Percentiles rank a stretch among this genome's conserved stretches.
Conservation (phyloP, 176 grass and related monocot species). For the Avena atlantica region DNA sequence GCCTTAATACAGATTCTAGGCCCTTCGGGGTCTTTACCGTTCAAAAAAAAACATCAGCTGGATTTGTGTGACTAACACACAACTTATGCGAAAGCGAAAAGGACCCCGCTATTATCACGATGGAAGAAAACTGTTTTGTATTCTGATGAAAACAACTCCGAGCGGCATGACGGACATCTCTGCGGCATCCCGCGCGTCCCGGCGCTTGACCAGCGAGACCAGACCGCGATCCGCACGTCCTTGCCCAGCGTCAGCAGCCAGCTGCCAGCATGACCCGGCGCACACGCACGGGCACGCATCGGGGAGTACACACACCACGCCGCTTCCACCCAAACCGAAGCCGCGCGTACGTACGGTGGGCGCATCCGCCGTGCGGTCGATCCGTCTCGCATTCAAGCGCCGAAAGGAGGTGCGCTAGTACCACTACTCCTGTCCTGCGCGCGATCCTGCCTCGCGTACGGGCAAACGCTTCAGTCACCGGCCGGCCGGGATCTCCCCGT, state of each 20-base stretch:
- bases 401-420: not conserved
- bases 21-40: too few relatives aligned
- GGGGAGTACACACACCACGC: too few relatives aligned
- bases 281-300: not conserved
- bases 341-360: too few relatives aligned
- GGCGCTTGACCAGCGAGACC: slow-evolving; percentile 18
- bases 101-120: too few relatives aligned
- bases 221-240: not conserved
- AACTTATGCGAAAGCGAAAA: too few relatives aligned
- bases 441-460: not conserved
- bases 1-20: too few relatives aligned
- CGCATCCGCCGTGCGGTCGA: too few relatives aligned
- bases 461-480: not conserved
- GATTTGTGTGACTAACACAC: too few relatives aligned
- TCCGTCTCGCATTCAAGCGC: slow-evolving; percentile 23
- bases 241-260: not conserved
- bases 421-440: not conserved
- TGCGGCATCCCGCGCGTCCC: not conserved
- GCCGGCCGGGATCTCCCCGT: not conserved
- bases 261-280: not conserved
- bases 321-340: too few relatives aligned
- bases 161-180: not conserved
- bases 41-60: too few relatives aligned
- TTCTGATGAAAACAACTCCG: not conserved
- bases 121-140: too few relatives aligned